phyloP scores from a whole-genome alignment of 2,329 filamentous ascomycete species.

The Alternaria sp. region DNA sequence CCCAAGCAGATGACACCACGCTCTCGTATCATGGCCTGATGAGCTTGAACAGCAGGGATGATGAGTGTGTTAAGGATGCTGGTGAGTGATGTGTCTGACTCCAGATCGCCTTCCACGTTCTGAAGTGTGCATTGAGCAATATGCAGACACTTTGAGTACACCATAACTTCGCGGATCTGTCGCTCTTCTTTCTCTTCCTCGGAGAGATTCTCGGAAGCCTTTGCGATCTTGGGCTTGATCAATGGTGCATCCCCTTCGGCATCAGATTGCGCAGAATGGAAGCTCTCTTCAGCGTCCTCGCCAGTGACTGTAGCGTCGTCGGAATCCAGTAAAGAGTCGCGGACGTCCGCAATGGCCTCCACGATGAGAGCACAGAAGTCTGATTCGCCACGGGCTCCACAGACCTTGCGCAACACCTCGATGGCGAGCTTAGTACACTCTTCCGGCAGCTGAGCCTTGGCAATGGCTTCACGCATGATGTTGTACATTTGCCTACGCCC shows the following conservation, averaged over 20 bases:
- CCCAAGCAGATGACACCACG: constrained; percentile 88
- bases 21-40: constrained; percentile 91
- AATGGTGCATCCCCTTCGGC: constrained; percentile 67
- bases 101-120: constrained; percentile 85
- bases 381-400: constrained; percentile 77
- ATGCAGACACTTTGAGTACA: constrained; percentile 98
- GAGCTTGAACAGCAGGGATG: constrained; percentile 90
- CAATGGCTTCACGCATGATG: constrained; percentile 82
- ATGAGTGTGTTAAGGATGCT: constrained; percentile 98
- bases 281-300: constrained; percentile 70
- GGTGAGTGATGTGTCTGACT: constrained; percentile 88
- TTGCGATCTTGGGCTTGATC: constrained; percentile 48
- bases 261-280: constrained; percentile 90
- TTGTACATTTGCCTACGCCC: constrained; percentile 96
- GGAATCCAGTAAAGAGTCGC: constrained; percentile 82
- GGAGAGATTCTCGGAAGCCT: constrained; percentile 50
- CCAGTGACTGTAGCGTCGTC: constrained; percentile 63
- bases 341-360: constrained; percentile 94
- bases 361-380: constrained; percentile 86
- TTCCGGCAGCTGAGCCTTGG: constrained; percentile 86
- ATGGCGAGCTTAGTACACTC: constrained; percentile 89
- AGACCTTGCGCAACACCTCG: constrained; percentile 81
- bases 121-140: constrained; percentile 98
- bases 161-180: constrained; percentile 87
- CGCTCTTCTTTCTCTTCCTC: constrained; percentile 67